A percentile compares a stretch with the other conserved stretches of the same genome.
These are phyloP conservation scores for Arabidopsis lyrata DNA, from an alignment of 441 rosid genomes.

Conservation along the genomic window DNA sequence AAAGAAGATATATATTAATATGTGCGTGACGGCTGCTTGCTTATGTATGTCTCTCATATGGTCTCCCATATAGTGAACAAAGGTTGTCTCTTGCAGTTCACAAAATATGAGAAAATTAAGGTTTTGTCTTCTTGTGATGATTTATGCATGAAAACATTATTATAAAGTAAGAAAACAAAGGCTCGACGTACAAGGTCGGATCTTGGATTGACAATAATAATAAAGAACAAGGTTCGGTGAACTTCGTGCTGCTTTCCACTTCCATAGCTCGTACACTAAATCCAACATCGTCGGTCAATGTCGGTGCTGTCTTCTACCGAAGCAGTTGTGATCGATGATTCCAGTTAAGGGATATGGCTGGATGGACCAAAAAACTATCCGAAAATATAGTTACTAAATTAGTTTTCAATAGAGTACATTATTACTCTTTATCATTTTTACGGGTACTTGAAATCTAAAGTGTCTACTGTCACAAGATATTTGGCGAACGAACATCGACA, in stretches of 20 bases:
- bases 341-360: slow-evolving; percentile 10
- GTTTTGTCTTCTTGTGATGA: slow-evolving; percentile 35
- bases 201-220: slow-evolving; percentile 30
- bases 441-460: background rate
- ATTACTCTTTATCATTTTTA: background rate
- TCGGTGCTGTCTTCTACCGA: slow-evolving; percentile 38
- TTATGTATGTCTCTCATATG: slow-evolving; percentile 3
- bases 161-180: slow-evolving; percentile 28
- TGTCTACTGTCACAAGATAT: background rate
- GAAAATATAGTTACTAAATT: background rate
- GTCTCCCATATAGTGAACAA: slow-evolving; percentile 44
- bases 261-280: slow-evolving; percentile 22
- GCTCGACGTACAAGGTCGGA: slow-evolving; percentile 43
- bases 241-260: slow-evolving; percentile 38
- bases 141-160: slow-evolving; percentile 20
- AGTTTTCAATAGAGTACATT: background rate
- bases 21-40: slow-evolving; percentile 1
- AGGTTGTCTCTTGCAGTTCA: slow-evolving; percentile 34
- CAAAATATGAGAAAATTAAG: slow-evolving; percentile 19
- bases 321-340: background rate
- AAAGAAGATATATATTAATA: background rate
- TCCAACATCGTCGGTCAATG: slow-evolving; percentile 34
- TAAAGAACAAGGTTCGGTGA: slow-evolving; percentile 36
- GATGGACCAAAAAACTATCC: slow-evolving; percentile 11
- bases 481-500: background rate